Conservation (phyloP, 2,329 filamentous ascomycete genomes). For the Arthrinium phaeospermum region DNA sequence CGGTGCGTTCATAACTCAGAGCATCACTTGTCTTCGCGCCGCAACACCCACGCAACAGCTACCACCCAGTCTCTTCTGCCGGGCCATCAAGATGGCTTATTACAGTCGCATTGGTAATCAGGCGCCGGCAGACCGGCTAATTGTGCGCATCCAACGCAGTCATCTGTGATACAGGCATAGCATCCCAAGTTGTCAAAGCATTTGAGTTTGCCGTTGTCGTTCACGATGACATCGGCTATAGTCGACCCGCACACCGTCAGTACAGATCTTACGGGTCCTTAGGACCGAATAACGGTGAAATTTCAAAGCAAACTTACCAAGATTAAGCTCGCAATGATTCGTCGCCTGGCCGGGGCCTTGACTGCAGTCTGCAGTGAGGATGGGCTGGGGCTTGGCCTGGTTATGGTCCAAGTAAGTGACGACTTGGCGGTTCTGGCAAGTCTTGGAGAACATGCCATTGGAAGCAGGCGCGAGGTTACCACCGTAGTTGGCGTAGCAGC, state of each 20-base stretch:
- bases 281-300: too few species aligned
- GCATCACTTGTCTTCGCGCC: not conserved
- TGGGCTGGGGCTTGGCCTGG: not conserved
- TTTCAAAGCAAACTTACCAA: not conserved
- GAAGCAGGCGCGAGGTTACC: not conserved
- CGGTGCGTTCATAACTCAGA: not conserved
- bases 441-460: not conserved
- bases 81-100: not conserved
- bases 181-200: not conserved
- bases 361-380: conserved; percentile 6
- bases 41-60: not conserved
- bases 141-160: not conserved
- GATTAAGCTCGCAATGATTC: not conserved
- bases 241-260: not conserved
- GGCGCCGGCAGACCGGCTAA: not conserved
- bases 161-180: not conserved
- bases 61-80: not conserved
- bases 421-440: not conserved
- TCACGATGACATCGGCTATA: not conserved
- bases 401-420: not conserved
- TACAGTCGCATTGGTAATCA: not conserved
- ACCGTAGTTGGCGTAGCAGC: conserved; percentile 17
- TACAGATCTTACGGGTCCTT: not conserved
- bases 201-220: not conserved
- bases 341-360: not conserved